phyloP scores from a whole-genome alignment of 2,329 filamentous ascomycete genomes.

The Xylariaceae sp. region DNA sequence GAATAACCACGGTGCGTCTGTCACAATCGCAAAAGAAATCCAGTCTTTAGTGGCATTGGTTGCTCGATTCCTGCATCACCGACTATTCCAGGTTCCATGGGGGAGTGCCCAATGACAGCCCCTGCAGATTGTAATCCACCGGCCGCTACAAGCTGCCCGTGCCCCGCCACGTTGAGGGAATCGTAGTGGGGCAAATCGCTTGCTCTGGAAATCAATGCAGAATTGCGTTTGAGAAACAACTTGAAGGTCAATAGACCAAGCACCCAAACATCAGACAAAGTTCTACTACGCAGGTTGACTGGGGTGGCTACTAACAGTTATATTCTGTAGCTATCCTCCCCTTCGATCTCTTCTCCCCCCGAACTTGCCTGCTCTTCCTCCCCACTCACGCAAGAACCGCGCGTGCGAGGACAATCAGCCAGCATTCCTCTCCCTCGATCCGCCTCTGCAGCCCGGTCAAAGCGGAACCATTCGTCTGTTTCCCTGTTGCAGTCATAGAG shows the following conservation, averaged over 20 bases:
- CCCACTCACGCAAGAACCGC: too few species aligned
- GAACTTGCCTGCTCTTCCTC: too few species aligned
- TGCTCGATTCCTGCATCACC: background rate
- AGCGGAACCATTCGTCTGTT: background rate
- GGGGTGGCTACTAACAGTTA: too few species aligned
- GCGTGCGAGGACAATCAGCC: too few species aligned
- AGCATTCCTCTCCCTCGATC: background rate
- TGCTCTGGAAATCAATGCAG: background rate
- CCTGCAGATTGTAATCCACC: background rate
- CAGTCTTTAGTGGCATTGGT: background rate
- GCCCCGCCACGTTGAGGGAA: background rate
- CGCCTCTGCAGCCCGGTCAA: background rate
- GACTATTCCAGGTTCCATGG: background rate
- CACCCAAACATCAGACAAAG: too few species aligned
- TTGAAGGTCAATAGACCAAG: too few species aligned
- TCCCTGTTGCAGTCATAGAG: background rate
- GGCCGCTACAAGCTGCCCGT: background rate
- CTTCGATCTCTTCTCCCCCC: too few species aligned
- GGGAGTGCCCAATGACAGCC: background rate
- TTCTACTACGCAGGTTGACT: too few species aligned
- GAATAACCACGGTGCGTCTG: too few species aligned
- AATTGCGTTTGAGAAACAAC: too few species aligned
- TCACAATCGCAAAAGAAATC: too few species aligned
- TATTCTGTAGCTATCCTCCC: too few species aligned
- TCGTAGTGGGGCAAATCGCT: background rate